Evolutionary conservation across 2,329 filamentous ascomycete genomes (phyloP).

Genomic region (Apiospora malaysiana): DNA sequence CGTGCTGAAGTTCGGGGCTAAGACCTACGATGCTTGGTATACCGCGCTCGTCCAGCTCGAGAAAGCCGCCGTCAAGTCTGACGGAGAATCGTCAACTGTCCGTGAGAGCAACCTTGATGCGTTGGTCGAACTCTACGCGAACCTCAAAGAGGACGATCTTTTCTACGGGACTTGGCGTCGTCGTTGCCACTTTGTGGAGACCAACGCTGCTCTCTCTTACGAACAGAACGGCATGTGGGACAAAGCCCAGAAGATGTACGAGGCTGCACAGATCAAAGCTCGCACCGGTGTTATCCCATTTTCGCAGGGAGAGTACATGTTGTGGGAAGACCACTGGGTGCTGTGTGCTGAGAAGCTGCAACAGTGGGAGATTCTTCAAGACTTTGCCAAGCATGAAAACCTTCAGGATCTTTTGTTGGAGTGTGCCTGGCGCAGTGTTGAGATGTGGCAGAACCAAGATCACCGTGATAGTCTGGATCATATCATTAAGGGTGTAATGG

Average conservation of each 20-base stretch:
- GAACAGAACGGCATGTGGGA: constrained; percentile 99
- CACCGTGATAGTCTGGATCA: constrained; percentile 89
- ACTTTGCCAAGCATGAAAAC: constrained; percentile 99
- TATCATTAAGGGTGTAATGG: constrained; percentile 96
- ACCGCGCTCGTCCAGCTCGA: constrained; percentile 91
- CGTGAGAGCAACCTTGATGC: constrained; percentile 96
- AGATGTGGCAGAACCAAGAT: constrained; percentile 89
- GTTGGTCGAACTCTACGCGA: constrained; percentile 89
- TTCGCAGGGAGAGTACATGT: constrained; percentile 95
- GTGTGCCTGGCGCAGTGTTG: constrained; percentile 92
- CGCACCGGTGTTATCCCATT: constrained; percentile 95
- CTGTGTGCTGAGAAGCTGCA: constrained; percentile 97
- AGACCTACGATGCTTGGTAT: constrained; percentile 97
- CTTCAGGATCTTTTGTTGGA: constrained; percentile 95
- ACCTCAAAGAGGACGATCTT: constrained; percentile 91
- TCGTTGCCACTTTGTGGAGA: constrained; percentile 95
- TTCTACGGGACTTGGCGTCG: constrained; percentile 98
- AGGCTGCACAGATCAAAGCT: constrained; percentile 95
- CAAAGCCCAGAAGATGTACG: constrained; percentile 96
- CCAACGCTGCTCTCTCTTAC: constrained; percentile 94
- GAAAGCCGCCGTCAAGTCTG: constrained; percentile 82
- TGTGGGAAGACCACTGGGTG: constrained; percentile 99
- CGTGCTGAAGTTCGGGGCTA: constrained; percentile 92
- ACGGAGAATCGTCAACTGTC: constrained; percentile 82
- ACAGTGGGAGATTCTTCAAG: constrained; percentile 97